Conservation (phyloP, 2,329 filamentous ascomycete species). For the Scytalidium lignicola region DNA sequence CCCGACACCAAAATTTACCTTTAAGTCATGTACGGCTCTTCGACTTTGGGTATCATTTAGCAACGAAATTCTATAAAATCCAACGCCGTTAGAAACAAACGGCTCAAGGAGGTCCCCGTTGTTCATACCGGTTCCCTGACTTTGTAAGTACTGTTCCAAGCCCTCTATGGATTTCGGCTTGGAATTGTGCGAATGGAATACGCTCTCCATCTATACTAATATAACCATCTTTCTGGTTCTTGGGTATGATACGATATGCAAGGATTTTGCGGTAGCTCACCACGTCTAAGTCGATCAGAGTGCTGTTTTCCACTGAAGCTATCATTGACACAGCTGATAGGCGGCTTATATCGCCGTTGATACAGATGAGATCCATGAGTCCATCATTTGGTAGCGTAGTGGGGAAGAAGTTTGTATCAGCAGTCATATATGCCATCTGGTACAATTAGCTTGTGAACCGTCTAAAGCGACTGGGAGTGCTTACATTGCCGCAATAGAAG, state of each 20-base stretch:
- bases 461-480: constrained; percentile 21
- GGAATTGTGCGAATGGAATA: constrained; percentile 82
- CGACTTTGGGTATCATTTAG: neutral
- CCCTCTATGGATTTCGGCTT: constrained; percentile 80
- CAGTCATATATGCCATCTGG: constrained; percentile 87
- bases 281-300: constrained; percentile 73
- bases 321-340: constrained; percentile 64
- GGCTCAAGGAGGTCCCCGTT: constrained; percentile 39
- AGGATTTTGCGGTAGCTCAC: constrained; percentile 79
- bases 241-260: constrained; percentile 82
- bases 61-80: neutral
- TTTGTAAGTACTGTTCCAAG: constrained; percentile 83
- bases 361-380: constrained; percentile 75
- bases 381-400: constrained; percentile 80
- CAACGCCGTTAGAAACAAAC: neutral
- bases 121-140: constrained; percentile 65
- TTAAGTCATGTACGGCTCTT: neutral
- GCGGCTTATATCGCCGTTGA: constrained; percentile 70
- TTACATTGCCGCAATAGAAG: constrained; percentile 86
- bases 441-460: neutral
- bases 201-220: constrained; percentile 94
- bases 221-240: constrained; percentile 65
- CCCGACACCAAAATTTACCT: neutral
- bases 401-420: constrained; percentile 82
- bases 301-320: constrained; percentile 63